Conservation (phyloP, 352 stramenopile genomes). For the Globisporangium alternatum region DNA sequence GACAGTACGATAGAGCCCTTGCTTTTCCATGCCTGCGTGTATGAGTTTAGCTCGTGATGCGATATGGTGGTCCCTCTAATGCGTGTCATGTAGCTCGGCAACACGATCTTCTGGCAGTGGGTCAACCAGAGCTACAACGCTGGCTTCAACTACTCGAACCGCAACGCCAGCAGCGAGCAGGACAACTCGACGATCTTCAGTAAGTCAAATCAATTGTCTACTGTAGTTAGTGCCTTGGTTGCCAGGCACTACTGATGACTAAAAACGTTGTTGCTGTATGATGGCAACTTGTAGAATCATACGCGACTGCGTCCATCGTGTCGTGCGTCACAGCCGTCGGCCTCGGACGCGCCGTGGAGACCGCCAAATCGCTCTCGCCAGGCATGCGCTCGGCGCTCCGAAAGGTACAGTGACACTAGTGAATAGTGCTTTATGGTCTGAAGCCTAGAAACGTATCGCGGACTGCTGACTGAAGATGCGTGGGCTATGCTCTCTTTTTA, state of each 20-base stretch:
- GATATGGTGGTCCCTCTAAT: background rate
- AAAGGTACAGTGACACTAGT: slow-evolving; percentile 33
- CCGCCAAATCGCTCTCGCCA: slow-evolving; percentile 70
- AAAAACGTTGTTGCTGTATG: background rate
- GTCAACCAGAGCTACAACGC: slow-evolving; percentile 89
- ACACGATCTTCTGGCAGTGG: slow-evolving; percentile 89
- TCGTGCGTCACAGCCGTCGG: slow-evolving; percentile 77
- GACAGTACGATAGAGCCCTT: slow-evolving; percentile 37
- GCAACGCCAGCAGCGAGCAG: slow-evolving; percentile 80
- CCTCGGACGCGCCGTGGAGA: slow-evolving; percentile 71
- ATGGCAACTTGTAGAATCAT: slow-evolving; percentile 49
- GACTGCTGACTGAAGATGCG: background rate
- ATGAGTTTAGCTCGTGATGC: background rate
- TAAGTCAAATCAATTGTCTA: slow-evolving; percentile 23
- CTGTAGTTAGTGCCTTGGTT: background rate
- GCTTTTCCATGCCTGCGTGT: background rate
- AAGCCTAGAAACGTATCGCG: background rate
- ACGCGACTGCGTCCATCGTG: slow-evolving; percentile 71
- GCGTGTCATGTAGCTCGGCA: slow-evolving; percentile 34
- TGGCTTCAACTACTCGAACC: slow-evolving; percentile 89
- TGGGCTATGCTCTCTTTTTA: background rate
- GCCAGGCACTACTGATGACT: background rate
- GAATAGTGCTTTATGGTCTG: background rate
- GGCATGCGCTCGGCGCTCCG: slow-evolving; percentile 52
- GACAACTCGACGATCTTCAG: slow-evolving; percentile 74